These are phyloP conservation scores for Pseudognaphalium luteoalbum DNA, from an alignment of 129 eudicot genomes.

Conservation along the genomic window DNA sequence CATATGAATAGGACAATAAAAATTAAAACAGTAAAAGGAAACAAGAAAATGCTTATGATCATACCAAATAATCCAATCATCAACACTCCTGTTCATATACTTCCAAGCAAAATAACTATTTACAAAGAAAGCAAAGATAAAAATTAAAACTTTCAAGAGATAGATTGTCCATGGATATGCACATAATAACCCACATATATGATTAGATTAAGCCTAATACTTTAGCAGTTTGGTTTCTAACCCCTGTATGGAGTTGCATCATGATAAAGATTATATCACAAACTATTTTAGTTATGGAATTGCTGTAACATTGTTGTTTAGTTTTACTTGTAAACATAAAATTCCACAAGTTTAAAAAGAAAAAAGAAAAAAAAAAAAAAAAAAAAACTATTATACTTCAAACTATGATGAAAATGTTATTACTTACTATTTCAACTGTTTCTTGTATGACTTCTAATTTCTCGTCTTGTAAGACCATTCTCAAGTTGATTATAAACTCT, in stretches of 20 bases:
- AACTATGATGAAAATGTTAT: no score
- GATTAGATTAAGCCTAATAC: no score
- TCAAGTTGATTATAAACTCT: neutral
- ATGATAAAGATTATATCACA: neutral
- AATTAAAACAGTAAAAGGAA: no score
- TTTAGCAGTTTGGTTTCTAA: no score
- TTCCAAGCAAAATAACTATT: neutral
- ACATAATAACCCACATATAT: no score
- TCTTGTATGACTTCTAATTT: neutral
- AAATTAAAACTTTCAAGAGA: no score
- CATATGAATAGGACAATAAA: conserved; percentile 3
- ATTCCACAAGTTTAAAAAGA: neutral
- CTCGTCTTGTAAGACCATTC: neutral
- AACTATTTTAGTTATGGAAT: neutral
- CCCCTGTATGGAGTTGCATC: no score
- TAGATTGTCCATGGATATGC: no score
- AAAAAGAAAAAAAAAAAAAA: no score
- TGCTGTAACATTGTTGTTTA: neutral
- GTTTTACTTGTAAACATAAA: neutral
- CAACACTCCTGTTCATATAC: neutral
- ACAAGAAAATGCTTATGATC: neutral
- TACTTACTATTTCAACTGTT: neutral
- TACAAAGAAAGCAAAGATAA: neutral
- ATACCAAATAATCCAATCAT: neutral
- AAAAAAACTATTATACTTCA: no score